phyloP scores from a whole-genome alignment of 2,329 filamentous ascomycete genomes.

The Cercospora sp. region DNA sequence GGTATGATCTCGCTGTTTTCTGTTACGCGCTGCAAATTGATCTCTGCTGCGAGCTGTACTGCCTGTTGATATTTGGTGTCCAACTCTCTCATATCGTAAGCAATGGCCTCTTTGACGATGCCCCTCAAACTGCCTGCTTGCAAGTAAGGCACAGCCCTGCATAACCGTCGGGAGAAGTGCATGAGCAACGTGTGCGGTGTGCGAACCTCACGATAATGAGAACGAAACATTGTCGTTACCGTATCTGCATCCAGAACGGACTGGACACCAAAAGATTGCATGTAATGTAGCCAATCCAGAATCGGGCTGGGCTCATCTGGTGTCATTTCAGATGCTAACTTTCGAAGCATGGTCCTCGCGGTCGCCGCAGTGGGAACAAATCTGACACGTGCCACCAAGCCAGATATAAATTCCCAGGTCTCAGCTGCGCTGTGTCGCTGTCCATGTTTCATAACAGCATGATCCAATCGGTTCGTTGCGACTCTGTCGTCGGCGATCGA shows the following conservation, averaged over 20 bases:
- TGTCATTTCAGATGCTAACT: conserved; percentile 25
- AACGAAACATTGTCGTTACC: conserved; percentile 28
- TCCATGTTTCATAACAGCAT: conserved; percentile 25
- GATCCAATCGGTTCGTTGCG: conserved; percentile 23
- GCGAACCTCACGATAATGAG: conserved; percentile 31
- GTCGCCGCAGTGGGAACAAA: conserved; percentile 31
- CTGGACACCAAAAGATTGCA: conserved; percentile 20
- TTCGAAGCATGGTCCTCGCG: conserved; percentile 28
- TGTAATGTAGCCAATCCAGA: conserved; percentile 30
- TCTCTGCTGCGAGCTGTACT: conserved; percentile 6
- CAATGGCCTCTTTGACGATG: conserved; percentile 31
- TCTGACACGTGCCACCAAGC: conserved; percentile 25
- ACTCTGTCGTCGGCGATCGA: background rate
- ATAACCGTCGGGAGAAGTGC: conserved; percentile 30
- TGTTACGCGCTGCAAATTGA: conserved; percentile 6
- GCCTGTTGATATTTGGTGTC: background rate
- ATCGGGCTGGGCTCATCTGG: conserved; percentile 23
- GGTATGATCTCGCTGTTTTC: background rate
- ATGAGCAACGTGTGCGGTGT: conserved; percentile 34
- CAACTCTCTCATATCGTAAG: conserved; percentile 32
- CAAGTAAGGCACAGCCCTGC: conserved; percentile 22
- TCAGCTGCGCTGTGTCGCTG: conserved; percentile 27
- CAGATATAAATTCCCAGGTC: conserved; percentile 32
- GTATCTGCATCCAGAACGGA: conserved; percentile 24
- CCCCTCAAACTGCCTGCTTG: conserved; percentile 19